Evolutionary conservation across 192 early-diverging fungal species (phyloP).

Genomic region (Entomortierella chlamydospora): DNA sequence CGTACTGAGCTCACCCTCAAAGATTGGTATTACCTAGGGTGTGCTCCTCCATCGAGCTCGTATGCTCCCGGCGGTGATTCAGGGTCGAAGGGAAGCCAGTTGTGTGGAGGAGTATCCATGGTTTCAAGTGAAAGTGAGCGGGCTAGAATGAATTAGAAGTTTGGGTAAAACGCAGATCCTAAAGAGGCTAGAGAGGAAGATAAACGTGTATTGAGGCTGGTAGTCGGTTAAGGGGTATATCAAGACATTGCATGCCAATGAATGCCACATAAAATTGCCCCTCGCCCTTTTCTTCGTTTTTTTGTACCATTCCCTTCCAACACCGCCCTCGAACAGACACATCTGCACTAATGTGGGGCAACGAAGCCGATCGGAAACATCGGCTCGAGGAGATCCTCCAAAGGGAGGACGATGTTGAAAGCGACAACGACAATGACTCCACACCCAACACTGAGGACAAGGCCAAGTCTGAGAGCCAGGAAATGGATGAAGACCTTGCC

Average conservation of each 20-base stretch:
- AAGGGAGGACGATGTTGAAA: constrained; percentile 40
- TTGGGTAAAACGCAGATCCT: too few species aligned
- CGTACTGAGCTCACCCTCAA: too few species aligned
- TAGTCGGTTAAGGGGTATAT: neutral
- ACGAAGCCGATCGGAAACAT: constrained; percentile 50
- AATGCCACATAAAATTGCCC: too few species aligned
- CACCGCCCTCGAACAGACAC: neutral
- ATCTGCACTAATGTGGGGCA: constrained; percentile 22
- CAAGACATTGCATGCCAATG: neutral
- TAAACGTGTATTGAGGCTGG: too few species aligned
- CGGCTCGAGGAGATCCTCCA: constrained; percentile 53
- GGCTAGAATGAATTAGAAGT: too few species aligned
- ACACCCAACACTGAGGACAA: neutral
- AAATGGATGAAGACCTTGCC: constrained; percentile 43
- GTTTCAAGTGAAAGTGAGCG: too few species aligned
- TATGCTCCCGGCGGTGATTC: neutral
- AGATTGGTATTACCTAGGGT: neutral
- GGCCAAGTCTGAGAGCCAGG: constrained; percentile 16
- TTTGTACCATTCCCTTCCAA: neutral
- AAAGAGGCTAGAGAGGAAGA: too few species aligned
- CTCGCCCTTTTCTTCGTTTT: neutral
- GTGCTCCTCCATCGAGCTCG: neutral
- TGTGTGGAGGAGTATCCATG: constrained; percentile 4
- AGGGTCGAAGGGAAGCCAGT: neutral
- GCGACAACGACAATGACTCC: constrained; percentile 45